Base-by-base conservation (phyloP, 2,329 filamentous ascomycete species). In the Arthrinium puccinioides region DNA sequence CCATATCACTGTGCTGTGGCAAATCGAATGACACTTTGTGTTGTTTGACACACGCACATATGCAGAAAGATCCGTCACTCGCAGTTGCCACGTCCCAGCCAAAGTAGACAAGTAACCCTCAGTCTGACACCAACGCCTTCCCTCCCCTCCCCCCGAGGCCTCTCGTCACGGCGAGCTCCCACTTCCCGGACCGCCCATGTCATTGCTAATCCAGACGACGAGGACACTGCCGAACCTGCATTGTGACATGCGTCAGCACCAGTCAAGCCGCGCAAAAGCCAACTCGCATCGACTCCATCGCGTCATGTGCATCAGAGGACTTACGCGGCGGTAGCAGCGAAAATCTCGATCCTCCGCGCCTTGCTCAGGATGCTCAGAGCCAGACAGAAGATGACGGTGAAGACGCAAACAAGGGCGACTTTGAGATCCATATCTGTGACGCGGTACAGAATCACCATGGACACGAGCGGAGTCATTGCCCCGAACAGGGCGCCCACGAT, bases 261-360 rank as follows among this genome's bases (percentile, higher is more conserved):
- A 19, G n/a, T 18, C 28, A 30, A 5, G 14, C n/a, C n/a, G 16
- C 28, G 28, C n/a, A 3, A 2, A 16, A 18, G 28, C 2, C n/a
- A 19, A 11, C 4, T 4, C n/a, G 8, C 19, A n/a, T 9, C 21
- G 9, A n/a, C n/a, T n/a, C n/a, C n/a, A n/a, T n/a, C 4, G 6
- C 15, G 10, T 9, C 8, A 11, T 5, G 20, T 8, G 32, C 8
- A 27, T 14, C 2, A 2, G 5, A 4, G 14, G 24, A 35, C 37
- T 39, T 24, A 39, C 37, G 37, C 37, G 3, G 37, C 37, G 10
- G 37, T 39, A 5, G 37, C 37, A n/a, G 37, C 37, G 20, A 39
- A 33, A 2, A 39, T 20, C 25, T 39, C 37, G 31, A 39, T 35
- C 14, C 37, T 14, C n/a, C 37, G 37, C 21, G 31, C 30, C 23